A percentile compares a stretch with the other conserved stretches of the same genome.
These are phyloP conservation scores for Teratosphaeria nubilosa DNA, from an alignment of 2,329 filamentous ascomycete genomes.

Conservation along the genomic window DNA sequence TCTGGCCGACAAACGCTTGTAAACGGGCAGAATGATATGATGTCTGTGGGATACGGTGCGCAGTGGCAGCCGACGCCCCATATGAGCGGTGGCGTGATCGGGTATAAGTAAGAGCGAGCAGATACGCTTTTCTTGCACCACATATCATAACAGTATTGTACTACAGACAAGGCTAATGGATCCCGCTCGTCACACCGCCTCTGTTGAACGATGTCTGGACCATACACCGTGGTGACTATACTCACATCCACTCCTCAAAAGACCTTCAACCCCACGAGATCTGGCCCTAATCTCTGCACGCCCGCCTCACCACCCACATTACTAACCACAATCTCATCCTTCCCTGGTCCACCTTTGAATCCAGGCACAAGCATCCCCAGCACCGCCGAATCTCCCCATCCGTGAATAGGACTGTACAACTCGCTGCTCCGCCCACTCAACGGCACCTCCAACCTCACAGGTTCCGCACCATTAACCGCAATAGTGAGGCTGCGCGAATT, in stretches of 20 bases:
- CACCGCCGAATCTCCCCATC: slow-evolving; percentile 43
- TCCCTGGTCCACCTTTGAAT: slow-evolving; percentile 28
- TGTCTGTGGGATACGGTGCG: neutral
- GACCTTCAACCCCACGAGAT: slow-evolving; percentile 36
- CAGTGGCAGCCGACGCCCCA: neutral
- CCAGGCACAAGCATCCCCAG: slow-evolving; percentile 37
- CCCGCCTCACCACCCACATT: slow-evolving; percentile 10
- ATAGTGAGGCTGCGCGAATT: slow-evolving; percentile 44
- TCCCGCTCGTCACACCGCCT: neutral
- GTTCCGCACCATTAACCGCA: slow-evolving; percentile 33
- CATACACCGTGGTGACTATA: too few relatives aligned
- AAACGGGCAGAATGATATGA: neutral
- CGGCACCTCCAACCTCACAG: slow-evolving; percentile 41
- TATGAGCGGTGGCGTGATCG: neutral
- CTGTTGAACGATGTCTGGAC: neutral
- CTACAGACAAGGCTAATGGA: neutral
- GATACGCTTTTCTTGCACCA: neutral
- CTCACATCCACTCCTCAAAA: neutral
- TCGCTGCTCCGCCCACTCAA: slow-evolving; percentile 30
- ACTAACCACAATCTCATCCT: slow-evolving; percentile 31
- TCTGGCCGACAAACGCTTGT: neutral
- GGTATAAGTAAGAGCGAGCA: neutral
- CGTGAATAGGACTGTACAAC: slow-evolving; percentile 32
- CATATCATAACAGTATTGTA: neutral
- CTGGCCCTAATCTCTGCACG: slow-evolving; percentile 27